phyloP scores from a whole-genome alignment of 163 green algal species.

The Scenedesmus sp. region DNA sequence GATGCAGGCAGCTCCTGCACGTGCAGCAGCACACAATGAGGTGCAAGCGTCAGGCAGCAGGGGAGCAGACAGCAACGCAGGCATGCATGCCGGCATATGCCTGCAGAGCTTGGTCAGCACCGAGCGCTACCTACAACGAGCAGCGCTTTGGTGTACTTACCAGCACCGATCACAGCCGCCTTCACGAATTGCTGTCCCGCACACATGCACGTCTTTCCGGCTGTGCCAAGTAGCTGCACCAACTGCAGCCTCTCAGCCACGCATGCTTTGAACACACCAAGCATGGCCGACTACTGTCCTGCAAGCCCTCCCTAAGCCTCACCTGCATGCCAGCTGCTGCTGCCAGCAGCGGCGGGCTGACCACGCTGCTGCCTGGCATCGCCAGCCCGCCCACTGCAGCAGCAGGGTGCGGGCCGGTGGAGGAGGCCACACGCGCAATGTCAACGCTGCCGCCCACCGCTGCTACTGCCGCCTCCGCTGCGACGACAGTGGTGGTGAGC shows the following conservation, averaged over 20 bases:
- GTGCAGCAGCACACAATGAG: constrained; percentile 4
- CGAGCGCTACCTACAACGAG: too few relatives aligned
- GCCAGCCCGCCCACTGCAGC: background rate
- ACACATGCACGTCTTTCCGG: too few relatives aligned
- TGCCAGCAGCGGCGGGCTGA: background rate
- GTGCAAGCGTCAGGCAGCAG: too few relatives aligned
- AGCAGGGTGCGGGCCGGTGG: background rate
- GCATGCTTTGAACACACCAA: background rate
- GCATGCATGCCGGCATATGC: too few relatives aligned
- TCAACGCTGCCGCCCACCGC: constrained; percentile 4
- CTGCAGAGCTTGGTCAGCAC: too few relatives aligned
- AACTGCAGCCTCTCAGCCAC: too few relatives aligned
- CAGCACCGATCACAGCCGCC: too few relatives aligned
- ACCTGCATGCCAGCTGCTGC: background rate
- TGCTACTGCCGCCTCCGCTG: constrained; percentile 27
- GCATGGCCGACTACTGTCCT: background rate
- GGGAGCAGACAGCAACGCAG: too few relatives aligned
- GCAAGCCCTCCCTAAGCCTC: background rate
- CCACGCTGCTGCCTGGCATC: background rate
- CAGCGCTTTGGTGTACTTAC: too few relatives aligned
- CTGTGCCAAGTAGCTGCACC: too few relatives aligned
- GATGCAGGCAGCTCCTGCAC: background rate
- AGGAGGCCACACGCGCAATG: constrained; percentile 23
- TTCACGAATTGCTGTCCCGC: too few relatives aligned
- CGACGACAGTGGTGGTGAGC: constrained; percentile 28